Evolutionary conservation across 2,329 filamentous ascomycete species (phyloP), one percentile per base, ranked within the genome.

Genomic region (Tolypocladium tundrense): DNA sequence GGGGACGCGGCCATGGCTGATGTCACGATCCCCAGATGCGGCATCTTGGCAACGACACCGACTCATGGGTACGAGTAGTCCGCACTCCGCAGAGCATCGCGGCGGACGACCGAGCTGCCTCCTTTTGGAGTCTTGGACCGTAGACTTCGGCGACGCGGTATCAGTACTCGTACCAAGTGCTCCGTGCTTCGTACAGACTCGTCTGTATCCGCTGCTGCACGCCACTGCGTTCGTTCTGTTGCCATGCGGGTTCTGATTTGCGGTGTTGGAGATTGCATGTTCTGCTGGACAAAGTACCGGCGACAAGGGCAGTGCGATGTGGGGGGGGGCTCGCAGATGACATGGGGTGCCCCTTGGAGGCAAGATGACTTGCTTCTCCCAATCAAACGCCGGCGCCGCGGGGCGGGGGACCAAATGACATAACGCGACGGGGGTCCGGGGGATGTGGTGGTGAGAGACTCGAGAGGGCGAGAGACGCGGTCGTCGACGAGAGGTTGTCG

Each of bases 301-400:
- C 37, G 40, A 53, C 52, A 41, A 24, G 19, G 53, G 39, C 27
- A 50, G 42, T 24, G 24, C 24, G 24, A n/a, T 51, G 48, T 51
- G 37, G 37, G 37, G 53, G 54, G 27, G 54, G 27, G 42, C 54
- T 56, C 40, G 62, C 60, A 67, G 63, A 64, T 62, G 60, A 54
- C 55, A 53, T 60, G 58, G 58, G 60, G 62, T 62, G 61, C 59
- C 57, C 61, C 59, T 58, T 51, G 48, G 56, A 66, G 65, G 66
- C 62, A 70, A 62, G 65, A 70, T 69, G 68, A 67, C 68, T 69
- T 66, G 62, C 62, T 45, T 48, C 51, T 56, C 66, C 66, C 39
- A 68, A 68, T 67, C 60, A 68, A 57, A 60, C 35, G 56, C 39
- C 55, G 48, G 33, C 53, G 54, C 58, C 55, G 55, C 62, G 59